A percentile compares a stretch with the other conserved stretches of the same genome.
These are phyloP conservation scores for Daldinia loculata DNA, from an alignment of 495 filamentous ascomycete genomes.

Conservation along the genomic window DNA sequence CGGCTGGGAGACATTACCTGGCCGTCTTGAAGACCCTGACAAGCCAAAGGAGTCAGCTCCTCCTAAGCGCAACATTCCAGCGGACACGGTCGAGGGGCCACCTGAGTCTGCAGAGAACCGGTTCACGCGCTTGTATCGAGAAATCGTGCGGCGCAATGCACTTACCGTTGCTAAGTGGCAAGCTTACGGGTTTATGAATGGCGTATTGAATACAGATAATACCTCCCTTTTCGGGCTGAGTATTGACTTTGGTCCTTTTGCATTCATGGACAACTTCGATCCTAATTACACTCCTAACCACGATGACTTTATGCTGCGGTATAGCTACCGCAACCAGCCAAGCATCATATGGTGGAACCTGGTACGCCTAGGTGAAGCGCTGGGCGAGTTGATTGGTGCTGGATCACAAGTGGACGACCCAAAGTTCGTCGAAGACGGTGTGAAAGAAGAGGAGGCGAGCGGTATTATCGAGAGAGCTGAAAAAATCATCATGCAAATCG, in stretches of 20 bases:
- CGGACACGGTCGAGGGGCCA: slow-evolving; percentile 69
- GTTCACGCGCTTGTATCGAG: slow-evolving; percentile 85
- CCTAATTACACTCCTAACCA: slow-evolving; percentile 96
- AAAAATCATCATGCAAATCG: slow-evolving; percentile 75
- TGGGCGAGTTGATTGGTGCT: slow-evolving; percentile 87
- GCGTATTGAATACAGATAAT: slow-evolving; percentile 93
- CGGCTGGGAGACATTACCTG: slow-evolving; percentile 83
- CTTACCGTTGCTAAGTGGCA: slow-evolving; percentile 93
- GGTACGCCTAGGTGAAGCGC: slow-evolving; percentile 86
- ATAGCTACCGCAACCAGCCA: slow-evolving; percentile 92
- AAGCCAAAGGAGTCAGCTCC: slow-evolving; percentile 46
- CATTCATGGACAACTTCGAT: slow-evolving; percentile 95
- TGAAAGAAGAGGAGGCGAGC: slow-evolving; percentile 69
- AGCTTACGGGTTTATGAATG: slow-evolving; percentile 97
- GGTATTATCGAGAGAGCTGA: slow-evolving; percentile 82
- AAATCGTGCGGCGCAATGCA: slow-evolving; percentile 86
- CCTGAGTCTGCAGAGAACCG: slow-evolving; percentile 77
- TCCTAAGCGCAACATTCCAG: slow-evolving; percentile 59
- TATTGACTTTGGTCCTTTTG: slow-evolving; percentile 95
- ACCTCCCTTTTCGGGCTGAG: slow-evolving; percentile 88
- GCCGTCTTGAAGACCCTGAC: slow-evolving; percentile 58
- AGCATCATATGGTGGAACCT: slow-evolving; percentile 99
- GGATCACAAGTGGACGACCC: slow-evolving; percentile 72
- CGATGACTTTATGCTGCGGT: slow-evolving; percentile 87
- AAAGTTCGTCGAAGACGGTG: slow-evolving; percentile 74